Evolutionary conservation across 2,329 filamentous ascomycete genomes (phyloP), one percentile per base, ranked within the genome.

Genomic region (Grosmannia huntii): DNA sequence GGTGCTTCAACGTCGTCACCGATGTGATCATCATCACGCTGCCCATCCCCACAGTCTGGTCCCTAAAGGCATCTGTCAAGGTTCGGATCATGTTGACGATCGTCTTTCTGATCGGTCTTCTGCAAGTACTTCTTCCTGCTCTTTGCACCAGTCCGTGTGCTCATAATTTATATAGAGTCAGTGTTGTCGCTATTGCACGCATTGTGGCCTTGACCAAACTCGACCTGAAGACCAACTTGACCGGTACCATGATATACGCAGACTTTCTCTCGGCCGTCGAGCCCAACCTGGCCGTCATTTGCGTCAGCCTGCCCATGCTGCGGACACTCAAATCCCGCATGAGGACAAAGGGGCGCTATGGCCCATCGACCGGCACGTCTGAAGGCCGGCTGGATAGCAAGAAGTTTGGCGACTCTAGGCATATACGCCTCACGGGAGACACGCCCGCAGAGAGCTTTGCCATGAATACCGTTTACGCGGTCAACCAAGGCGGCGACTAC

Each of bases 231-330:
- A 12, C n/a, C 11, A 41, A 54, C 52, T 41, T 55, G 53, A 55
- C 53, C 23, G 53, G 41, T 25, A 55, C 53, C 38, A 55, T 55
- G 38, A n/a, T 55, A 25, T 55, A 55, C 41, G 53, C 38, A 6
- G 23, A n/a, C 38, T 25, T 48, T 4, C 41, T 55, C 14, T 55
- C 53, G 14, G 41, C 38, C 21, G 41, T 38, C 14, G 53, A 55
- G 28, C 53, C 38, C 21, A 31, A 46, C 6, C 23, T 48, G 23
- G 53, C 36, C 53, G 33, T 55, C 21, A 12, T 55, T 21, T 55
- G 53, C 25, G 41, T 55, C 41, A 55, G 53, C 25, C 41, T 55
- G 23, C 53, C 53, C n/a, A 55, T 55, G 53, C 38, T 55, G 4
- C 53, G 53, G 38, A 21, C 53, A 7, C 16, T 55, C 11, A 48